phyloP scores from a whole-genome alignment of 192 early-diverging fungal species.

The Globomyces pollinis-pini region DNA sequence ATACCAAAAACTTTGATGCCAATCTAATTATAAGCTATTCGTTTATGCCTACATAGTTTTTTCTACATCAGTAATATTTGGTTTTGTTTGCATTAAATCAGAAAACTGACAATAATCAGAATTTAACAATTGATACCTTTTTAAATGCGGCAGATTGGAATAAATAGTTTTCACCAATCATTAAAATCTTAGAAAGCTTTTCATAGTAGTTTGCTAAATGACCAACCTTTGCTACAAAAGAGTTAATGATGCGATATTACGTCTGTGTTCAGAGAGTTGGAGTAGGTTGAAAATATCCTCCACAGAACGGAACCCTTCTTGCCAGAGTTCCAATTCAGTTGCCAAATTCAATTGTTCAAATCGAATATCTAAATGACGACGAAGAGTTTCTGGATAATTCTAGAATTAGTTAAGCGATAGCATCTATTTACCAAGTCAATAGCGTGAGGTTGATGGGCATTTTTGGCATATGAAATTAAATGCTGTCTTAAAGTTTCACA shows the following conservation, averaged over 20 bases:
- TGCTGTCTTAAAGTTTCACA: constrained; percentile 96
- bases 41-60: not conserved
- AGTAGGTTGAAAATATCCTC: constrained; percentile 97
- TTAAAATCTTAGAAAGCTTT: constrained; percentile 92
- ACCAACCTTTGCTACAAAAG: constrained; percentile 82
- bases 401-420: too few species aligned
- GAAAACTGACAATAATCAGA: too few species aligned
- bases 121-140: too few species aligned
- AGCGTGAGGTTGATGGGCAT: constrained; percentile 81
- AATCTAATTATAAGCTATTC: constrained; percentile 36
- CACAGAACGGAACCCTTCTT: constrained; percentile 93
- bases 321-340: constrained; percentile 96
- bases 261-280: constrained; percentile 69
- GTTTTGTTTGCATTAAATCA: too few species aligned
- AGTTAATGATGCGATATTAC: too few species aligned
- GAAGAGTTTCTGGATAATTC: constrained; percentile 90
- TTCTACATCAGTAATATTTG: constrained; percentile 59
- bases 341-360: constrained; percentile 95
- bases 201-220: constrained; percentile 99
- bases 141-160: constrained; percentile 97
- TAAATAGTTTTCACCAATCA: constrained; percentile 93
- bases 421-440: too few species aligned
- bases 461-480: constrained; percentile 79
- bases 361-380: constrained; percentile 92
- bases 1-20: constrained; percentile 87